Conservation (phyloP, 148 eudicot species). For the Camellia granthamiana region DNA sequence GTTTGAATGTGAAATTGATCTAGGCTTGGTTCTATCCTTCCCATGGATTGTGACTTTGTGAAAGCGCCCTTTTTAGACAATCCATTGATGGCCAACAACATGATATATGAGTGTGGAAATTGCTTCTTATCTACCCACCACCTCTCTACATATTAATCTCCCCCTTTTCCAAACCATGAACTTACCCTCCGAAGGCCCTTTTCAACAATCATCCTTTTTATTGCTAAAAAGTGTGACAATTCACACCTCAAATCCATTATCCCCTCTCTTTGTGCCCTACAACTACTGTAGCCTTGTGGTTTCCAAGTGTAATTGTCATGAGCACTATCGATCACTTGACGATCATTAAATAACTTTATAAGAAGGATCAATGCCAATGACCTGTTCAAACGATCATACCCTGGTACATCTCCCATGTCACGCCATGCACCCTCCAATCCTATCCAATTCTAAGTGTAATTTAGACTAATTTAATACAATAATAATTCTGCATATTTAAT, state of each 20-base stretch:
- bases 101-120: not conserved
- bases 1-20: not conserved
- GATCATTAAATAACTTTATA: not conserved
- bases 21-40: not conserved
- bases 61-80: not conserved
- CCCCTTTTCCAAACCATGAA: not conserved
- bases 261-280: not conserved
- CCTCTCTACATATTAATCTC: not conserved
- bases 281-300: not conserved
- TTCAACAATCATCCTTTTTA: slow-evolving; percentile 1
- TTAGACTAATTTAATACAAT: not conserved
- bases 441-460: not conserved
- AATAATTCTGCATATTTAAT: too few relatives aligned
- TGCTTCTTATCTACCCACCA: slow-evolving; percentile 2
- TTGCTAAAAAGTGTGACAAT: slow-evolving; percentile 20
- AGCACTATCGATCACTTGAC: too few relatives aligned
- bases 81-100: slow-evolving; percentile 1
- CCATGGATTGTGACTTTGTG: not conserved
- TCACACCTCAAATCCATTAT: not conserved
- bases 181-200: not conserved
- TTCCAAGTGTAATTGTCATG: not conserved
- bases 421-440: not conserved
- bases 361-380: not conserved
- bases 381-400: not conserved
- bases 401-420: not conserved